These are phyloP conservation scores for Xerocomellus intermedius DNA, from an alignment of 768 basidiomycete genomes.

Conservation along the genomic window DNA sequence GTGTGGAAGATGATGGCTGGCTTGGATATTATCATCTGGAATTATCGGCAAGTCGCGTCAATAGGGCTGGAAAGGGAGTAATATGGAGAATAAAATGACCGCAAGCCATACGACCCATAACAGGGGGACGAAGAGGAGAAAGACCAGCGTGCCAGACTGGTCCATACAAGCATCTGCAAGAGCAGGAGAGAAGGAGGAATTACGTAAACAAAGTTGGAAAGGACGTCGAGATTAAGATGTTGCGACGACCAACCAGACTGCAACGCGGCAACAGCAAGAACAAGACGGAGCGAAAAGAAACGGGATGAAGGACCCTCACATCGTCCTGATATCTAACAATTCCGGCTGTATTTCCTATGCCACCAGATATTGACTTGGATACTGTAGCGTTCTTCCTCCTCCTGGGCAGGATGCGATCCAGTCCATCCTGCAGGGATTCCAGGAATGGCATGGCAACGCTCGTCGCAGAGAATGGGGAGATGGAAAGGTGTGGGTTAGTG, in stretches of 20 bases:
- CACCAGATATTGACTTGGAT: constrained; percentile 44
- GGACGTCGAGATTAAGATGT: constrained; percentile 23
- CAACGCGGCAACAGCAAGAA: constrained; percentile 13
- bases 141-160: constrained; percentile 50
- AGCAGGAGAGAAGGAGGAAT: constrained; percentile 26
- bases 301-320: constrained; percentile 45
- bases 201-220: constrained; percentile 33
- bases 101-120: constrained; percentile 68
- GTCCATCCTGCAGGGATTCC: constrained; percentile 29
- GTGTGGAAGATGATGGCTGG: constrained; percentile 73
- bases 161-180: constrained; percentile 36
- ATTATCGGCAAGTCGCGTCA: constrained; percentile 17
- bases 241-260: constrained; percentile 13
- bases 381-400: constrained; percentile 10
- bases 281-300: neutral
- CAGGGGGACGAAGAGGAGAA: constrained; percentile 65
- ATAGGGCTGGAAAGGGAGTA: constrained; percentile 1
- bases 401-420: constrained; percentile 31
- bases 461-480: neutral
- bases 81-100: constrained; percentile 42
- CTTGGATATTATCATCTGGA: constrained; percentile 85
- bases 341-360: constrained; percentile 59
- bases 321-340: constrained; percentile 68
- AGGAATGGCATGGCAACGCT: constrained; percentile 26
- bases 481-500: neutral